A percentile compares a stretch with the other conserved stretches of the same genome.
Conservation (phyloP, 2,329 filamentous ascomycete genomes). For the Aspergillus chevalieri region DNA sequence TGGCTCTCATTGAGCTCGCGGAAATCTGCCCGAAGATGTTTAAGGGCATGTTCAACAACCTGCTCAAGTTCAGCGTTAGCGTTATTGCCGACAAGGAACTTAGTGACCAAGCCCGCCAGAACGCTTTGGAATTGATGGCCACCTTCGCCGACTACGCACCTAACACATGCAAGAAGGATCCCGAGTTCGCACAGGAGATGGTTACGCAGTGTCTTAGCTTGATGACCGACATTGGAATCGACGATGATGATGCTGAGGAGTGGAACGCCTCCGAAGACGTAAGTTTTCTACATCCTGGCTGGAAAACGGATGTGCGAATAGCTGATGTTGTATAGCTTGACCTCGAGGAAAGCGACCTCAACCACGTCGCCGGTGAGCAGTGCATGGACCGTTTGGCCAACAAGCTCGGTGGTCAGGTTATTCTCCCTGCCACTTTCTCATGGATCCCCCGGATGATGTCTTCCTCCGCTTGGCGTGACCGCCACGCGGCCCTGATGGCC, state of each 20-base stretch:
- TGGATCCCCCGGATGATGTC: conserved; percentile 98
- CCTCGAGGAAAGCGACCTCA: conserved; percentile 90
- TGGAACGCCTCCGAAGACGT: conserved; percentile 92
- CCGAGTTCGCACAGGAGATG: conserved; percentile 91
- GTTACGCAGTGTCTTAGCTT: conserved; percentile 95
- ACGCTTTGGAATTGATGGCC: conserved; percentile 92
- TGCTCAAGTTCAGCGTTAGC: conserved; percentile 87
- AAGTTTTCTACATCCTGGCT: conserved; percentile 32
- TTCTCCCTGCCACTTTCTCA: conserved; percentile 86
- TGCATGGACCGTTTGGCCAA: conserved; percentile 97
- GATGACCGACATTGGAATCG: conserved; percentile 93
- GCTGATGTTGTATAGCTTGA: conserved; percentile 59
- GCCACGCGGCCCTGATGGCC: conserved; percentile 95
- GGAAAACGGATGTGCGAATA: not conserved
- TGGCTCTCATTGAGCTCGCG: conserved; percentile 88
- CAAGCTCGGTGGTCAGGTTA: conserved; percentile 89
- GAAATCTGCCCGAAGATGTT: conserved; percentile 98
- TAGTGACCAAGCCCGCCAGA: conserved; percentile 82
- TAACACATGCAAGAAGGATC: conserved; percentile 89
- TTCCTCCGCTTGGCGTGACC: conserved; percentile 87
- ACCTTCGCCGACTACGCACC: conserved; percentile 95
- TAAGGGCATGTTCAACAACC: conserved; percentile 82
- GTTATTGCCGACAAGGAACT: conserved; percentile 96
- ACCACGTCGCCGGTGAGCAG: conserved; percentile 96
- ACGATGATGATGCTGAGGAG: conserved; percentile 89